Conservation (phyloP, 495 filamentous ascomycete species). For the Penicillium pancosmium region DNA sequence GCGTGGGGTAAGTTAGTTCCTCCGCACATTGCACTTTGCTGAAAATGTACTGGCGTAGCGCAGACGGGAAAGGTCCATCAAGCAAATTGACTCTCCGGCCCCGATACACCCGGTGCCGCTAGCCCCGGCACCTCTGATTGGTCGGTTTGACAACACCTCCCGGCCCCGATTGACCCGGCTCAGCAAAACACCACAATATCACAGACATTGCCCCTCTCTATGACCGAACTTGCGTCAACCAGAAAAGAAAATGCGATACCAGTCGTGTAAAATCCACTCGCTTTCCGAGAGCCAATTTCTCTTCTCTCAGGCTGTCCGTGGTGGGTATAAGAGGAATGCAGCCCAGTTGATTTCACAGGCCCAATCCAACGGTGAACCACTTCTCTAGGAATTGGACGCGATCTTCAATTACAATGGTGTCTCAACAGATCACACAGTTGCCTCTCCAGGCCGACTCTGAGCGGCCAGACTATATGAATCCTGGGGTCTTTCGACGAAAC, state of each 20-base stretch:
- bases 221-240: not conserved
- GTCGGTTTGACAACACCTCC: not conserved
- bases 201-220: not conserved
- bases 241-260: not conserved
- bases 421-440: not conserved
- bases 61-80: not conserved
- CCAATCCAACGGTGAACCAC: not conserved
- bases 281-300: not conserved
- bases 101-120: conserved; percentile 11
- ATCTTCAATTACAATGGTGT: not conserved
- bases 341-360: not conserved
- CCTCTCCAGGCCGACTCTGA: not conserved
- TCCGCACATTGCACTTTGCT: conserved; percentile 1
- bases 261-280: not conserved
- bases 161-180: not conserved
- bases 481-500: conserved; percentile 60
- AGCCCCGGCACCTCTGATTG: conserved; percentile 5
- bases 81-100: not conserved
- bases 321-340: not conserved
- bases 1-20: not conserved
- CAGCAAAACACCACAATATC: not conserved
- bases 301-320: not conserved
- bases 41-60: not conserved
- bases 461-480: conserved; percentile 14
- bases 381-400: conserved; percentile 4